A percentile compares a stretch with the other conserved stretches of the same genome.
These are phyloP conservation scores for Chlamydomonas sp. DNA, from an alignment of 139 green algal genomes.

Conservation along the genomic window DNA sequence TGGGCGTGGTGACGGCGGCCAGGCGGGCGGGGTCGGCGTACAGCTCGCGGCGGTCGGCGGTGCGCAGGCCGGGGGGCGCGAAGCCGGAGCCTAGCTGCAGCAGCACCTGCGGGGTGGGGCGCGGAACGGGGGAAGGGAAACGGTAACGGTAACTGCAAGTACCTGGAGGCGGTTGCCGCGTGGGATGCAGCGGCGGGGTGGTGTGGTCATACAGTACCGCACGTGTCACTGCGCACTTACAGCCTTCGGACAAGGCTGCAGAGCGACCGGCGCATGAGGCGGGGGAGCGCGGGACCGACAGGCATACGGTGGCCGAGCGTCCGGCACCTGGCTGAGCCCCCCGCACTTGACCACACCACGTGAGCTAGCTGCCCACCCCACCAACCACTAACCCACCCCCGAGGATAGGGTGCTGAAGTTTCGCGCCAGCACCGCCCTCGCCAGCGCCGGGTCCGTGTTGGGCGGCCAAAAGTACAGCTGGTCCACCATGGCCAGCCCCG, in stretches of 20 bases:
- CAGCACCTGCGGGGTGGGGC: not conserved
- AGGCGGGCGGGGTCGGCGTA: constrained; percentile 42
- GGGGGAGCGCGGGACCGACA: not conserved
- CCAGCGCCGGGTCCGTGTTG: constrained; percentile 54
- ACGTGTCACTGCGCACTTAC: no score
- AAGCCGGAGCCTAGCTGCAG: constrained; percentile 47
- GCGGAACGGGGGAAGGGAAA: no score
- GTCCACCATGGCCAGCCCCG: constrained; percentile 25
- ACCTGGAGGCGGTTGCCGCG: not conserved
- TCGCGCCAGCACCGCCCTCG: constrained; percentile 46
- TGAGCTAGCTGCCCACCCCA: not conserved
- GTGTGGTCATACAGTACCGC: not conserved
- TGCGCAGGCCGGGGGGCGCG: constrained; percentile 37
- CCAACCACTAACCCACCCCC: constrained; percentile 17
- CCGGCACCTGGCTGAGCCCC: not conserved
- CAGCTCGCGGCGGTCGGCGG: constrained; percentile 23
- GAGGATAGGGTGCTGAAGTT: constrained; percentile 63
- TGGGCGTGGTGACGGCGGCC: constrained; percentile 39
- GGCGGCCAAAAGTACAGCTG: constrained; percentile 60
- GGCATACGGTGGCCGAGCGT: not conserved
- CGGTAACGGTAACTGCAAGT: no score
- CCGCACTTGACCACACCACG: not conserved
- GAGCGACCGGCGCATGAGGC: not conserved
- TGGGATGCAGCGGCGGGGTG: not conserved
- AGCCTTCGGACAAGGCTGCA: no score